A percentile compares a stretch with the other conserved stretches of the same genome.
Conservation (phyloP, 768 basidiomycete species). For the Ramaria rubella region DNA sequence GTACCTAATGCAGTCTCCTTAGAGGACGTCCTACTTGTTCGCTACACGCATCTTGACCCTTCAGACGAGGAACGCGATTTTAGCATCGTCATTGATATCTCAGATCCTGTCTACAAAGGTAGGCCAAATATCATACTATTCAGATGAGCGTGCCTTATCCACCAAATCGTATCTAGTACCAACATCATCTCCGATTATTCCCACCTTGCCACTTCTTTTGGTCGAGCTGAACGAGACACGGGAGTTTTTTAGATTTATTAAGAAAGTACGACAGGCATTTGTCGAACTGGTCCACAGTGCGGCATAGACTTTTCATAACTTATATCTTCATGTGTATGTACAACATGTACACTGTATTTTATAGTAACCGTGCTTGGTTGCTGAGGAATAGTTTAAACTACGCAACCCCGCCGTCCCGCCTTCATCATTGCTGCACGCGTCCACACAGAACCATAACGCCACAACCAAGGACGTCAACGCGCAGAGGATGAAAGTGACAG, state of each 20-base stretch:
- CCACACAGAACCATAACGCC: background rate
- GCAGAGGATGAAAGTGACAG: conserved; percentile 62
- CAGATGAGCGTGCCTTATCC: conserved; percentile 11
- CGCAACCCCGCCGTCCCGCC: too few relatives aligned
- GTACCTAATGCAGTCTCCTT: background rate
- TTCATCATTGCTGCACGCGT: background rate
- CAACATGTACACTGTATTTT: too few relatives aligned
- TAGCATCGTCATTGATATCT: conserved; percentile 70
- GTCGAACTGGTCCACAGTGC: background rate
- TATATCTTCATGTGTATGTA: background rate
- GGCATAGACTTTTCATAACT: background rate
- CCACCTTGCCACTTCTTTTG: conserved; percentile 59
- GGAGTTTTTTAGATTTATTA: conserved; percentile 69
- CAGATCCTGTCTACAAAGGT: conserved; percentile 61
- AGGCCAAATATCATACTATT: conserved; percentile 13
- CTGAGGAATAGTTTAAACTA: too few relatives aligned
- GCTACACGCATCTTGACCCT: conserved; percentile 62
- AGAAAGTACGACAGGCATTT: conserved; percentile 40
- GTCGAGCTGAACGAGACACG: conserved; percentile 63
- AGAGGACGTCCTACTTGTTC: conserved; percentile 62
- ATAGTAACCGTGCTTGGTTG: too few relatives aligned
- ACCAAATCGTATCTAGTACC: too few relatives aligned
- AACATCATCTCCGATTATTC: conserved; percentile 68
- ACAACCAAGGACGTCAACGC: too few relatives aligned
- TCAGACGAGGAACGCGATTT: conserved; percentile 55